A percentile compares a stretch with the other conserved stretches of the same genome.
phyloP scores from a whole-genome alignment of 176 grass and related monocot genomes.

The Hordeum marinum region DNA sequence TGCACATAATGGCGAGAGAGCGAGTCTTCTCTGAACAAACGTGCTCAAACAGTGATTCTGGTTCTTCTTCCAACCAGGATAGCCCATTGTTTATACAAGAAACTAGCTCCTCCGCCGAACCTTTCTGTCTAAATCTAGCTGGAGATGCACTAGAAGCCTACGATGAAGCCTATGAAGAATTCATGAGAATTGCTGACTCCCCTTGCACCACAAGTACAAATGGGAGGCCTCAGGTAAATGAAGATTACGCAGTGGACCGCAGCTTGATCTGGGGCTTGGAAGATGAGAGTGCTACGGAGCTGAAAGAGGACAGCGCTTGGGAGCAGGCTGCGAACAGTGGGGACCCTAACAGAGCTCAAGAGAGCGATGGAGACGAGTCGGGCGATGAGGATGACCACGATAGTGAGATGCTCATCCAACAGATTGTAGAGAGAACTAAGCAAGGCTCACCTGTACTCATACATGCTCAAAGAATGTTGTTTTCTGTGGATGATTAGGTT shows the following conservation, averaged over 20 bases:
- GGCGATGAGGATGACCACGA: conserved; percentile 23
- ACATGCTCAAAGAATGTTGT: conserved; percentile 78
- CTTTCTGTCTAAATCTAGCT: conserved; percentile 67
- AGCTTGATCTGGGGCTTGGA: conserved; percentile 55
- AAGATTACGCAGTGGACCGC: conserved; percentile 35
- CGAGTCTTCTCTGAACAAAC: conserved; percentile 45
- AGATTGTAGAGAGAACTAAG: conserved; percentile 91
- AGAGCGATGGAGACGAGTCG: conserved; percentile 18
- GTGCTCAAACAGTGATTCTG: conserved; percentile 69
- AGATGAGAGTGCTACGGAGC: conserved; percentile 19
- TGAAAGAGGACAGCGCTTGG: conserved; percentile 17
- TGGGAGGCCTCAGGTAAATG: conserved; percentile 26
- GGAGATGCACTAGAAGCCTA: conserved; percentile 84
- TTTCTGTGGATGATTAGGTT: conserved; percentile 67
- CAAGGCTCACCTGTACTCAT: conserved; percentile 72
- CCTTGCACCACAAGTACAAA: conserved; percentile 40
- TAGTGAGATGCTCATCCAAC: conserved; percentile 62
- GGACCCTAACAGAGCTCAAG: conserved; percentile 10
- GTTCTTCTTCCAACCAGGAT: conserved; percentile 59
- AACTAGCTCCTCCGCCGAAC: conserved; percentile 36
- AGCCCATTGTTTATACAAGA: conserved; percentile 47
- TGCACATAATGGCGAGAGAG: conserved; percentile 40
- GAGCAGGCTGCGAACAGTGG: conserved; percentile 11
- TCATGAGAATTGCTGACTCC: conserved; percentile 43
- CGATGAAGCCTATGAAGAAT: conserved; percentile 85